Percentiles rank a stretch among this genome's conserved stretches.
phyloP scores from a whole-genome alignment of 2,329 filamentous ascomycete genomes.

The Teratosphaeria pseudoeucalypti region DNA sequence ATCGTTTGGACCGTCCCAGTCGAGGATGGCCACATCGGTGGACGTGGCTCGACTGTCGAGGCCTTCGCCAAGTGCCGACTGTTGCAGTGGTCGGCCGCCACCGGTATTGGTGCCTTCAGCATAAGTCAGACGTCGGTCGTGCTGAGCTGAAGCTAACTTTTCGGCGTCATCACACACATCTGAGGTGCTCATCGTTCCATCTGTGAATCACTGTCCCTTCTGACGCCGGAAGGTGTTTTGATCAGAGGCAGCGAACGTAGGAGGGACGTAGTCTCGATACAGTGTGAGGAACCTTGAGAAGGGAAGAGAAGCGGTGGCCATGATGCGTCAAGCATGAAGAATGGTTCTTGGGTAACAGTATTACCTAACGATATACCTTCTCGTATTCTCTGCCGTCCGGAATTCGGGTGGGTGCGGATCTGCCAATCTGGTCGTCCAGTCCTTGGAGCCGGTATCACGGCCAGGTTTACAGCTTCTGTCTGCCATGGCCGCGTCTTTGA shows the following conservation, averaged over 20 bases:
- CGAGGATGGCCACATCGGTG: slow-evolving; percentile 29
- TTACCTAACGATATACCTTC: background rate
- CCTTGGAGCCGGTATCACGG: background rate
- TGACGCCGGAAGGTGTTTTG: background rate
- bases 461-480: background rate
- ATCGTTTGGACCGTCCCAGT: slow-evolving; percentile 41
- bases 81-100: background rate
- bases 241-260: no score
- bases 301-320: background rate
- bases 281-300: background rate
- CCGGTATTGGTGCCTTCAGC: background rate
- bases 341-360: background rate
- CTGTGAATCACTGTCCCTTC: background rate
- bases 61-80: background rate
- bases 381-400: background rate
- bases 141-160: background rate
- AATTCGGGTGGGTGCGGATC: background rate
- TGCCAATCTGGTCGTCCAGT: background rate
- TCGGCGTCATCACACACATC: background rate
- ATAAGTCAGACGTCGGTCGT: background rate
- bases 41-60: background rate
- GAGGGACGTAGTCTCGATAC: no score
- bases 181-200: background rate
- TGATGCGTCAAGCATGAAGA: background rate
- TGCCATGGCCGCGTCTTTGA: background rate